These are phyloP conservation scores for Coffea canephora DNA, from an alignment of 257 asterid species.

Conservation along the genomic window DNA sequence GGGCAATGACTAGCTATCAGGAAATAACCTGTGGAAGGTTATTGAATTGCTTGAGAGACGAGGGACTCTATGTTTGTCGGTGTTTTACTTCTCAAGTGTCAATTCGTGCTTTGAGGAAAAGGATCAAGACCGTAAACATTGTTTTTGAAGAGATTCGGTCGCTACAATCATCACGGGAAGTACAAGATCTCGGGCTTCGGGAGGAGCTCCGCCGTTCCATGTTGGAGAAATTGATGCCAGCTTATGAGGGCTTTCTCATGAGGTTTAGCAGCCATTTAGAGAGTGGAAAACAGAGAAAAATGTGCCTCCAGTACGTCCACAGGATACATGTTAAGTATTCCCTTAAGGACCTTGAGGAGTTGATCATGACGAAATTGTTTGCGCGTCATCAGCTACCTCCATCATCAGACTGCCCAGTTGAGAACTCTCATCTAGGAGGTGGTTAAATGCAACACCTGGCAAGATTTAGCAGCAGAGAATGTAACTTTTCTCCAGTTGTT, in stretches of 20 bases:
- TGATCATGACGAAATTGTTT: constrained; percentile 39
- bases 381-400: not conserved
- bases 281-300: constrained; percentile 45
- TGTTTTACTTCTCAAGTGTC: constrained; percentile 66
- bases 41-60: constrained; percentile 71
- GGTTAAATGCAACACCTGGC: not conserved
- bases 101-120: constrained; percentile 57
- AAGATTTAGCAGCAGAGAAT: not conserved
- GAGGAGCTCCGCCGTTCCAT: constrained; percentile 76
- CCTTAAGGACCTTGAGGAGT: constrained; percentile 64
- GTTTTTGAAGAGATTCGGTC: constrained; percentile 70
- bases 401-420: not conserved
- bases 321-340: constrained; percentile 75
- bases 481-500: not conserved
- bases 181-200: constrained; percentile 62
- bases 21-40: constrained; percentile 59
- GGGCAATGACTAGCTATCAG: constrained; percentile 54
- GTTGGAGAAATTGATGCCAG: constrained; percentile 53
- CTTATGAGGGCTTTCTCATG: constrained; percentile 66
- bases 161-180: constrained; percentile 66
- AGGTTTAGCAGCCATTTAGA: constrained; percentile 65
- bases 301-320: constrained; percentile 19
- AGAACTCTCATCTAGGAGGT: constrained; percentile 3
- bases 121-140: constrained; percentile 65
- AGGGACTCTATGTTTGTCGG: constrained; percentile 60